Evolutionary conservation across 208 protist genomes (phyloP).

Genomic region (Leptomonas pyrrhocoris): DNA sequence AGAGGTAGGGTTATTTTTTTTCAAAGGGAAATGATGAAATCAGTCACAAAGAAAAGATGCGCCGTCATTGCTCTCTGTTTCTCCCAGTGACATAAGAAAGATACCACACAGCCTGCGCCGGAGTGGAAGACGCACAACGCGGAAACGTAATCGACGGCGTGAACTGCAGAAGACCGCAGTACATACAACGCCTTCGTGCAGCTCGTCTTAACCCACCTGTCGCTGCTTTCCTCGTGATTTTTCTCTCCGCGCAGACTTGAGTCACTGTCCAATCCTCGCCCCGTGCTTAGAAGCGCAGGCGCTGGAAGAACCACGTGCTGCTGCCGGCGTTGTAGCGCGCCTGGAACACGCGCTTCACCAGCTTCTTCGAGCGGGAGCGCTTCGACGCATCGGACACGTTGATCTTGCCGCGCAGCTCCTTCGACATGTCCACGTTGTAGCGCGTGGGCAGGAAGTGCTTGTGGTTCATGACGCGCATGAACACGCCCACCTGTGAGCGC

Average conservation of each 20-base stretch:
- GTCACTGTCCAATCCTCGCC: neutral
- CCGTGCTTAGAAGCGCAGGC: slow-evolving; percentile 47
- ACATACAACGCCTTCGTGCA: neutral
- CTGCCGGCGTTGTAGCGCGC: slow-evolving; percentile 95
- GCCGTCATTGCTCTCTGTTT: neutral
- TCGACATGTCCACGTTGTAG: slow-evolving; percentile 94
- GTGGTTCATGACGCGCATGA: slow-evolving; percentile 98
- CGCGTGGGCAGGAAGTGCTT: slow-evolving; percentile 98
- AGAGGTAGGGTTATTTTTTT: too few relatives aligned
- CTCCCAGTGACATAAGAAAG: neutral
- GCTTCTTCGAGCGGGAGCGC: slow-evolving; percentile 83
- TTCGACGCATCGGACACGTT: slow-evolving; percentile 90
- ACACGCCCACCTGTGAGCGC: slow-evolving; percentile 94
- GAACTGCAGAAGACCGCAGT: too few relatives aligned
- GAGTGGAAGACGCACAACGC: neutral
- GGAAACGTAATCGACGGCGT: neutral
- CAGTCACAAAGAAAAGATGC: neutral
- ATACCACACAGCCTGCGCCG: neutral
- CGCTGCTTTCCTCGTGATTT: neutral
- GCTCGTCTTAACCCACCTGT: neutral
- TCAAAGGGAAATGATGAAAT: neutral
- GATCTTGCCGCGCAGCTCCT: slow-evolving; percentile 92
- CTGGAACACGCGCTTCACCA: slow-evolving; percentile 94
- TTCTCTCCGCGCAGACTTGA: neutral
- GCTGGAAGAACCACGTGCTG: slow-evolving; percentile 99